These are phyloP conservation scores for Diphasiastrum complanatum DNA, from an alignment of 83 land plant species.

Conservation along the genomic window DNA sequence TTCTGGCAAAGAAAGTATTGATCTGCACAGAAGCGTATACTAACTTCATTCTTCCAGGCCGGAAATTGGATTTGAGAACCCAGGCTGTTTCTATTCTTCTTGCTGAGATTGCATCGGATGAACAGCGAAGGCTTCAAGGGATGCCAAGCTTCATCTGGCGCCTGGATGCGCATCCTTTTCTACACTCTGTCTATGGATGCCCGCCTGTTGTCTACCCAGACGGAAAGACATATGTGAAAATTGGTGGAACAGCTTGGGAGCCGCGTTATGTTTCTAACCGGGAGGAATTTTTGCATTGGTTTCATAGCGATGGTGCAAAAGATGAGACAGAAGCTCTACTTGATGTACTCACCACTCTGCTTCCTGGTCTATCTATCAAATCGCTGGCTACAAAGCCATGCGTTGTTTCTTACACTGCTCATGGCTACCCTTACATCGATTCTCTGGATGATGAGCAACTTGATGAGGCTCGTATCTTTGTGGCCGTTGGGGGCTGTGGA, in stretches of 20 bases:
- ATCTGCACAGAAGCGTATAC: conserved; percentile 30
- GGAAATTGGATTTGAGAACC: conserved; percentile 3
- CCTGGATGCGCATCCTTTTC: conserved; percentile 13
- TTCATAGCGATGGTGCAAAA: conserved; percentile 16
- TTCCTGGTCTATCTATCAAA: conserved; percentile 13
- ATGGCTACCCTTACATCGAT: conserved; percentile 28
- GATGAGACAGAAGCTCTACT: conserved; percentile 9
- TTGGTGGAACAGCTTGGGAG: conserved; percentile 29
- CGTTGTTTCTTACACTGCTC: conserved; percentile 29
- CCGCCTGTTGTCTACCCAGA: conserved; percentile 31
- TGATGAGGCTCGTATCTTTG: conserved; percentile 19
- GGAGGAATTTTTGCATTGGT: conserved; percentile 27
- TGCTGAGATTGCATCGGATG: conserved; percentile 20
- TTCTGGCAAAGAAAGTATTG: conserved; percentile 18
- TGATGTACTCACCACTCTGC: neutral
- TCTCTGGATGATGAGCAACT: conserved; percentile 9
- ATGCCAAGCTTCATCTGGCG: conserved; percentile 35
- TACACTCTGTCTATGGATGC: conserved; percentile 29
- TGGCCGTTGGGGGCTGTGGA: conserved; percentile 32
- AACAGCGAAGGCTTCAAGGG: conserved; percentile 16
- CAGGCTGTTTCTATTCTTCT: conserved; percentile 20
- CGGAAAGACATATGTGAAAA: conserved; percentile 20
- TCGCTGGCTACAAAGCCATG: conserved; percentile 20
- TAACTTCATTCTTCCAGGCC: conserved; percentile 14
- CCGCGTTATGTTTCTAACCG: neutral